These are phyloP conservation scores for Candida germanica DNA, from an alignment of 805 yeast species.

Conservation along the genomic window DNA sequence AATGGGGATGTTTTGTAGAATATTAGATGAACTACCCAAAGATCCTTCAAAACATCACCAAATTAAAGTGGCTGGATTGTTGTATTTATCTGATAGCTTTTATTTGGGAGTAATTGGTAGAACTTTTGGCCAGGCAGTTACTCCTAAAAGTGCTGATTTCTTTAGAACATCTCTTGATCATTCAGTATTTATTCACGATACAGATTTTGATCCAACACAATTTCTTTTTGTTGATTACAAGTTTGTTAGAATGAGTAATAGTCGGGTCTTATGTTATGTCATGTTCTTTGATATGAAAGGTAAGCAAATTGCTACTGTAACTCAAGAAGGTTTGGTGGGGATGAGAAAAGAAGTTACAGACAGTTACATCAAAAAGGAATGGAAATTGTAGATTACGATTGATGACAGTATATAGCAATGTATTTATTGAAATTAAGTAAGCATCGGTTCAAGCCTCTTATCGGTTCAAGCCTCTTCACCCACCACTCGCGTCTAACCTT, in stretches of 20 bases:
- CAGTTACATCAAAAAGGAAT: not conserved
- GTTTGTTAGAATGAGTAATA: slow-evolving; percentile 30
- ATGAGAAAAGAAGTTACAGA: slow-evolving; percentile 12
- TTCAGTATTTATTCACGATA: slow-evolving; percentile 33
- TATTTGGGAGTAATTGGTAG: slow-evolving; percentile 27
- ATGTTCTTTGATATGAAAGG: slow-evolving; percentile 26
- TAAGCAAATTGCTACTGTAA: slow-evolving; percentile 26
- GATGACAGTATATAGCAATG: no score
- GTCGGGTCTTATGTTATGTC: slow-evolving; percentile 30
- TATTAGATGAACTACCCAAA: slow-evolving; percentile 27
- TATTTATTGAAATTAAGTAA: no score
- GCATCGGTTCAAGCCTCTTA: no score
- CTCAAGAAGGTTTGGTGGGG: slow-evolving; percentile 31
- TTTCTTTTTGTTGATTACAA: slow-evolving; percentile 35
- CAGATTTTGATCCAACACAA: slow-evolving; percentile 31
- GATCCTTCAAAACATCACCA: slow-evolving; percentile 10
- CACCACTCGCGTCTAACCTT: no score
- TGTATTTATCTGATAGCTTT: slow-evolving; percentile 26
- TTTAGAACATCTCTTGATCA: slow-evolving; percentile 41
- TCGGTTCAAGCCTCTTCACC: no score
- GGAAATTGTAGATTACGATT: not conserved
- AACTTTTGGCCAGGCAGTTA: slow-evolving; percentile 21
- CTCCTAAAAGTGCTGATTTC: slow-evolving; percentile 16
- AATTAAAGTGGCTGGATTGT: slow-evolving; percentile 8
- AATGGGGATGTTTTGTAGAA: slow-evolving; percentile 29